Evolutionary conservation across 306 rosid genomes (phyloP), one percentile per base, ranked within the genome.

Genomic region (Medicago arabica): DNA sequence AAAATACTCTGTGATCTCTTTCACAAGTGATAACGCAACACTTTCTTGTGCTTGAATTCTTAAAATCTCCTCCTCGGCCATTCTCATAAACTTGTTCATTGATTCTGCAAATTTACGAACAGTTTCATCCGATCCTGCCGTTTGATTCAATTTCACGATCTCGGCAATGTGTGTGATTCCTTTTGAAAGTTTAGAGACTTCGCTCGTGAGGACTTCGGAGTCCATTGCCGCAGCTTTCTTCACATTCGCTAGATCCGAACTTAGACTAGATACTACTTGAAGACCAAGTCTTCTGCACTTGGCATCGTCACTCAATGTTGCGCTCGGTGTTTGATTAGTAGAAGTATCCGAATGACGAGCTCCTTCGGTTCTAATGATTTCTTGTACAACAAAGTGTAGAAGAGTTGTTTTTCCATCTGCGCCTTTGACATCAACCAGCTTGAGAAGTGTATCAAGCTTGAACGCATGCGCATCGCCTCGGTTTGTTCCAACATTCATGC

Each of bases 381-480:
- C 99, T 84, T 95, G 99, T 39, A 95, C 97, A 2, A 95, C 99
- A 28, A 95, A 95, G 74, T 95, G 99, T 54, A 95, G 73, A 14
- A 95, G 89, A 16, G 97, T 95, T 73, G 99, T 95, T 85, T 90
- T 92, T 8, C 99, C 99, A 17, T 95, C 99, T 4, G 97, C 93
- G 0, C 92, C 99, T 83, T 90, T 95, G 75, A 95, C 89, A 19
- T 95, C 96, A 18, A 84, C 97, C 21, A 95, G 93, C 82, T 92
- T 95, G 72, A 95, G 93, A 81, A 95, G 99, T n/a, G 99, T 95
- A 74, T 95, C 99, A 5, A 95, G 99, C 87, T 92, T 95, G 89
- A 95, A 95, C 75, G 99, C 99, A 13, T 88, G 97, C 1, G 97
- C 99, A 74, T 95, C 99, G 0, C 99, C 99, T 0, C 99, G 97